Evolutionary conservation across 495 filamentous ascomycete genomes (phyloP).

Genomic region (Cairneyella variabilis): DNA sequence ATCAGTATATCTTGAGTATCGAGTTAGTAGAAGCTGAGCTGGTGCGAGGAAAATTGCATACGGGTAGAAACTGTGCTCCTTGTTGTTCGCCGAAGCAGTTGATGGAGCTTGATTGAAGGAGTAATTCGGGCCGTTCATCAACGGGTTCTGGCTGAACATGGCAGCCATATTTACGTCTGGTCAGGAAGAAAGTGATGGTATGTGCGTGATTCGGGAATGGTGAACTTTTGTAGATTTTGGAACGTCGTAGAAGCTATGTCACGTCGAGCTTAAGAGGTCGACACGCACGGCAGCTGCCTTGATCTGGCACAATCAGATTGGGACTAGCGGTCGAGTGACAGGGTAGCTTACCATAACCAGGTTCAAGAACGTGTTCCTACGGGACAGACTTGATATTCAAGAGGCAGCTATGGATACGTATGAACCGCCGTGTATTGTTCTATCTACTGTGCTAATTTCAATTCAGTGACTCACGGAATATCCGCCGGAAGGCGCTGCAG

Average conservation of each 20-base stretch:
- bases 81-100: slow-evolving; percentile 38
- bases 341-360: no score
- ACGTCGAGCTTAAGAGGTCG: no score
- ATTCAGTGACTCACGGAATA: slow-evolving; percentile 29
- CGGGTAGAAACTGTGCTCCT: slow-evolving; percentile 91
- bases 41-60: slow-evolving; percentile 41
- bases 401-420: slow-evolving; percentile 20
- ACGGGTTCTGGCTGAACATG: slow-evolving; percentile 60
- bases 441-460: slow-evolving; percentile 1
- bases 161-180: slow-evolving; percentile 37
- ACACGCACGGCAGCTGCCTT: no score
- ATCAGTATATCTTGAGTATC: slow-evolving; percentile 76
- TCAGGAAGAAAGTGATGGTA: not conserved
- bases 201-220: not conserved
- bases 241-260: no score
- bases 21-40: slow-evolving; percentile 10
- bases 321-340: no score
- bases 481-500: slow-evolving; percentile 62
- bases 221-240: not conserved
- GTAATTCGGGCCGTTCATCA: slow-evolving; percentile 58
- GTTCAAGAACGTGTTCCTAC: not conserved
- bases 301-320: not conserved
- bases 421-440: not conserved
- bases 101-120: slow-evolving; percentile 50
- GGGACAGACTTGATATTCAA: not conserved